Evolutionary conservation across 2,329 filamentous ascomycete species (phyloP), one percentile per base, ranked within the genome.

Genomic region (Tolypocladium ovalisporum): DNA sequence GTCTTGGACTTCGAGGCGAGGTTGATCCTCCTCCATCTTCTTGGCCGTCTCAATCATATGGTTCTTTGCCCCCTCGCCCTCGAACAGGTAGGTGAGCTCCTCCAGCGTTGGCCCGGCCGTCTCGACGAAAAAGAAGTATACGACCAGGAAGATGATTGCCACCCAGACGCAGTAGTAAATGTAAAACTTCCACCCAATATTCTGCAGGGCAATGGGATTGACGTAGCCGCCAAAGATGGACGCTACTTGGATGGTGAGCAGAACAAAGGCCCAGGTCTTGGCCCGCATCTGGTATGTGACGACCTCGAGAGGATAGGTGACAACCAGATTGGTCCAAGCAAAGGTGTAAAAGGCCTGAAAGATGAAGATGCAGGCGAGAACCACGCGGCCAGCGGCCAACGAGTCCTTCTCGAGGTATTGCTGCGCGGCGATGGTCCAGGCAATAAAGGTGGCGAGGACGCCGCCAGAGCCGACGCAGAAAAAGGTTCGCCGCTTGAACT

Each of bases 251-350:
- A 74, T 75, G 0, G 69, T 73, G 29, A 75, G 63, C 0, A 76
- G 66, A 0, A 74, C 70, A 52, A 76, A 73, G 0, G 69, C 69
- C 70, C 71, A 74, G 0, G 71, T 67, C 64, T 75, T 76, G 55
- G 74, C 73, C 8, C 74, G 70, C 68, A 75, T 74, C 54, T 71
- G 68, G 40, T 73, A 73, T 0, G 73, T 70, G 6, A 74, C 70
- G 8, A 76, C 64, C 59, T 76, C 74, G 0, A 75, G 65, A 1
- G 75, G 73, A 53, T 77, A 77, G 0, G 73, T 73, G 0, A 76
- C 73, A 2, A 75, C 68, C 49, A 77, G 49, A 9, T 73, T 73
- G 0, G 72, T 76, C 75, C 74, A 77, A 1, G 71, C 74, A 37
- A 75, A 67, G 0, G 70, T 74, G 55, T 76, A 76, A 39, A 75